Conservation (phyloP, 345 rosid species). For the Carallia pectinifolia region DNA sequence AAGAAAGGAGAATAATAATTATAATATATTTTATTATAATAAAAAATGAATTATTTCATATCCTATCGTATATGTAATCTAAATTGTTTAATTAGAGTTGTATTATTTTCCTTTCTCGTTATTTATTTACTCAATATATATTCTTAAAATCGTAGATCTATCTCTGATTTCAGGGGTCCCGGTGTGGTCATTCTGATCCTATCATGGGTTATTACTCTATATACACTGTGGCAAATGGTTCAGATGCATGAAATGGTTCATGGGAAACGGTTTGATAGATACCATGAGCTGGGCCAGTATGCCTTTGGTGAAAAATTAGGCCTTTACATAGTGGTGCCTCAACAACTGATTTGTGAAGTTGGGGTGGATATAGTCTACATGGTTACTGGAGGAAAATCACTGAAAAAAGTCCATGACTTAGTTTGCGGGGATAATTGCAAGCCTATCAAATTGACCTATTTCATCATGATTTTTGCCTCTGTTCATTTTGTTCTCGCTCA, state of each 20-base stretch:
- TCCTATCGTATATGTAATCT: too few species aligned
- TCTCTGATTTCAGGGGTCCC: conserved; percentile 28
- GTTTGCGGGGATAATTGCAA: conserved; percentile 13
- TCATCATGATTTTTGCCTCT: conserved; percentile 35
- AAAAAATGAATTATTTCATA: too few species aligned
- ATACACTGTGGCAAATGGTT: conserved; percentile 37
- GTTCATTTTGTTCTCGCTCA: conserved; percentile 29
- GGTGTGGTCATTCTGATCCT: conserved; percentile 20
- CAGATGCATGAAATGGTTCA: conserved; percentile 37
- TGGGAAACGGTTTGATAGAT: conserved; percentile 32
- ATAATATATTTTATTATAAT: background rate
- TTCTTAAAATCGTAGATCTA: too few species aligned
- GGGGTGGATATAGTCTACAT: conserved; percentile 32
- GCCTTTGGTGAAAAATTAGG: conserved; percentile 32
- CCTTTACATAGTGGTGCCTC: conserved; percentile 31
- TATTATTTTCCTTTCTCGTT: too few species aligned
- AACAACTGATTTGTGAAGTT: conserved; percentile 24
- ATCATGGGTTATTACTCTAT: conserved; percentile 30
- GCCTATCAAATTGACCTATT: conserved; percentile 18
- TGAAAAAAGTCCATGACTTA: conserved; percentile 20
- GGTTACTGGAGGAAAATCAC: conserved; percentile 36
- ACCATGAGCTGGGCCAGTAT: conserved; percentile 33
- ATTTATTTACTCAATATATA: too few species aligned
- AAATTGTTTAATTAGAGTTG: too few species aligned
- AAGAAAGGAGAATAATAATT: background rate